Percentiles rank a stretch among this genome's conserved stretches.
Evolutionary conservation across 305 asterid species (phyloP).

Genomic region (Fraxinus albicans): DNA sequence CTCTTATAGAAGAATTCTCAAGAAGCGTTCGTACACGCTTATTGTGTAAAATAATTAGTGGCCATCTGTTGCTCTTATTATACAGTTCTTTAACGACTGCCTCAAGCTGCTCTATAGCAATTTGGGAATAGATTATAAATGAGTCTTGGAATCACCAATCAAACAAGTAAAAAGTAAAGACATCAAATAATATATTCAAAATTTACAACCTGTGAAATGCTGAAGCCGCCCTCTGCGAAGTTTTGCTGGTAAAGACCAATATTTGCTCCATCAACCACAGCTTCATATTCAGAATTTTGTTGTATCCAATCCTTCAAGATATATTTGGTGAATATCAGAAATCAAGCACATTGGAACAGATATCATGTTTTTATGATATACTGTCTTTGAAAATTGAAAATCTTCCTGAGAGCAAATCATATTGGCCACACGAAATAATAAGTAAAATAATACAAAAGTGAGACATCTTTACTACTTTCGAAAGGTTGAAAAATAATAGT

Average conservation of each 20-base stretch:
- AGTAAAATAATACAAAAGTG: background rate
- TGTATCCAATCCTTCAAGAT: slow-evolving; percentile 79
- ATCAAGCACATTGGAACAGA: background rate
- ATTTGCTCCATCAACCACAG: slow-evolving; percentile 90
- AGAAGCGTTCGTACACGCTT: slow-evolving; percentile 71
- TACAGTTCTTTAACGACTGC: slow-evolving; percentile 79
- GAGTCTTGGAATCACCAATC: background rate
- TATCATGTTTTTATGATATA: background rate
- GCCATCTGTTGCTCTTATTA: slow-evolving; percentile 60
- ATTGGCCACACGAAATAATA: background rate
- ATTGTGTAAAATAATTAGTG: slow-evolving; percentile 77
- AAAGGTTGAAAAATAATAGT: background rate
- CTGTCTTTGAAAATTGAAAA: background rate
- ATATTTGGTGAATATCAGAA: background rate
- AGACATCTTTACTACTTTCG: background rate
- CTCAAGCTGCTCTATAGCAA: slow-evolving; percentile 84
- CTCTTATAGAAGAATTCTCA: slow-evolving; percentile 69
- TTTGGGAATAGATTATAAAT: slow-evolving; percentile 21
- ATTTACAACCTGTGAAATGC: slow-evolving; percentile 68
- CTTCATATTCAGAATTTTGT: slow-evolving; percentile 62
- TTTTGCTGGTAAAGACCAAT: slow-evolving; percentile 88
- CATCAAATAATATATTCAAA: slow-evolving; percentile 7
- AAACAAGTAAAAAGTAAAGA: background rate
- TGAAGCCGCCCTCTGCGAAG: slow-evolving; percentile 86
- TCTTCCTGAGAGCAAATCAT: background rate